phyloP scores from a whole-genome alignment of 2,329 filamentous ascomycete genomes.

The Didymella pinodella region DNA sequence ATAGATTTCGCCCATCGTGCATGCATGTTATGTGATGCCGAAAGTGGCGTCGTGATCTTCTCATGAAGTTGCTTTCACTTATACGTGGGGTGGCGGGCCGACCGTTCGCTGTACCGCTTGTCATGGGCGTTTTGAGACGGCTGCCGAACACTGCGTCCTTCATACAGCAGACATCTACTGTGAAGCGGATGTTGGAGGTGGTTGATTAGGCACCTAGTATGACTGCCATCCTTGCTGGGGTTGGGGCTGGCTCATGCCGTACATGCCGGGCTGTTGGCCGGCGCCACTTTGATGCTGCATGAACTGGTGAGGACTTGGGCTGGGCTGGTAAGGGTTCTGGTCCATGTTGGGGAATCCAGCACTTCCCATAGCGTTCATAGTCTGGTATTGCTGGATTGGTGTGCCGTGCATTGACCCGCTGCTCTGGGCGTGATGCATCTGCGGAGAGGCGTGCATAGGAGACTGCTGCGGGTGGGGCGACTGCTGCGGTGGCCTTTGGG shows the following conservation, averaged over 20 bases:
- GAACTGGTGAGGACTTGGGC: slow-evolving; percentile 57
- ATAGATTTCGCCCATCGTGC: background rate
- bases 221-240: slow-evolving; percentile 54
- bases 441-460: slow-evolving; percentile 59
- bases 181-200: background rate
- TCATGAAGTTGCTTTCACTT: background rate
- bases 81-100: background rate
- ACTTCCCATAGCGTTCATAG: slow-evolving; percentile 56
- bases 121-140: background rate
- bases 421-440: slow-evolving; percentile 56
- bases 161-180: background rate
- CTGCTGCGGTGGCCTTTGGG: slow-evolving; percentile 53
- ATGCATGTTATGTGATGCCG: background rate
- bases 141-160: background rate
- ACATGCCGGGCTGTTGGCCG: slow-evolving; percentile 60
- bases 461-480: slow-evolving; percentile 57
- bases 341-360: slow-evolving; percentile 57
- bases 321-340: slow-evolving; percentile 59
- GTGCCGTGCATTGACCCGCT: slow-evolving; percentile 54
- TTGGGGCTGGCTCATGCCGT: slow-evolving; percentile 58
- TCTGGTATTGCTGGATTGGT: slow-evolving; percentile 56
- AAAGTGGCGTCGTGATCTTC: background rate
- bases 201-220: slow-evolving; percentile 32
- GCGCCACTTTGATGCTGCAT: slow-evolving; percentile 54
- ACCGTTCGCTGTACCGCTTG: background rate